Evolutionary conservation across 1,139 yeast species (phyloP), one percentile per base, ranked within the genome.

Genomic region (Suhomyces maxii): DNA sequence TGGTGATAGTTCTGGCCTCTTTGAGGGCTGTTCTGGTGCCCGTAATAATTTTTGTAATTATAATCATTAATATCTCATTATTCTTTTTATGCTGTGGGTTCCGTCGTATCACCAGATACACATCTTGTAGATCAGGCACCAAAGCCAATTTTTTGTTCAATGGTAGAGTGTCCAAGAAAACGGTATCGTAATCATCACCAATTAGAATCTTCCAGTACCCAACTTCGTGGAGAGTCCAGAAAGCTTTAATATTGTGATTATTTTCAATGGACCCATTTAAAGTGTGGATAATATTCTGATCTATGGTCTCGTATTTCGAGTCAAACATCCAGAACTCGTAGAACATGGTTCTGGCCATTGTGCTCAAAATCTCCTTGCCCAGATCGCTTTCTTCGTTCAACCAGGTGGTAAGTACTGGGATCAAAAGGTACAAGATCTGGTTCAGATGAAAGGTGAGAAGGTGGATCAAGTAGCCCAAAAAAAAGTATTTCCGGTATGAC

Each of bases 331-430:
- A 70, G 49, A 46, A 70, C 41, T 65, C 69, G 14, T 43, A 33
- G 45, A 68, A 68, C 12, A 69, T 51, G 11, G 49, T 48, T 31
- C 51, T 43, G 46, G 56, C 48, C 18, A 56, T 33, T 1, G 53
- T 42, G 25, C 37, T 38, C 28, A 51, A 47, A 3, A 48, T 34
- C 25, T 41, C 48, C 2, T 44, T 43, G 1, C 49, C 39, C 8
- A 37, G 37, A 6, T 26, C 26, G 33, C 39, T 53, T 33, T 63
- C 60, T 42, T 71, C 76, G 34, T 58, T 53, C 9, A 71, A 56
- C 77, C 77, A 72, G 41, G 71, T 76, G 1, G 70, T 52, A 9
- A 72, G 47, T 0, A 64, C 63, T 0, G 78, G 78, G 1, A 71
- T 53, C 36, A 73, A 54, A 36, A 65, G 44, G 48, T 60, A 71